A percentile compares a stretch with the other conserved stretches of the same genome.
These are phyloP conservation scores for Aspergillus piperis DNA, from an alignment of 2,329 filamentous ascomycete genomes.

Conservation along the genomic window DNA sequence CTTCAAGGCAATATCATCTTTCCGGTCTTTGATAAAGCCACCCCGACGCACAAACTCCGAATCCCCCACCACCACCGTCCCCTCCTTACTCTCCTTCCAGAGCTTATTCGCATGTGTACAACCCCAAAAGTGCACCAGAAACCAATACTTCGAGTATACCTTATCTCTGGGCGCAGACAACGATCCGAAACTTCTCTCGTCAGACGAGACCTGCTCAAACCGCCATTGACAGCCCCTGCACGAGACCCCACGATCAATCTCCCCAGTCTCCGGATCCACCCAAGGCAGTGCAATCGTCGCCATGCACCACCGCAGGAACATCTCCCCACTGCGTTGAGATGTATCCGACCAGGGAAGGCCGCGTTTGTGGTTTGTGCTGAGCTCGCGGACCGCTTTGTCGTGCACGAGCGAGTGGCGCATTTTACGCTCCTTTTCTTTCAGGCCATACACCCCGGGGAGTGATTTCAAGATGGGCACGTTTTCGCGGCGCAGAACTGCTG, in stretches of 20 bases:
- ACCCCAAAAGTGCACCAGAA: not conserved
- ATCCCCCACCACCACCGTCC: no score
- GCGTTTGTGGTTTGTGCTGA: no score
- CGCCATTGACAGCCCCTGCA: not conserved
- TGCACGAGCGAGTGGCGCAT: no score
- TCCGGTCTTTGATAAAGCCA: no score
- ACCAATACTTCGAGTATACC: not conserved
- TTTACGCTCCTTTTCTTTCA: constrained; percentile 13
- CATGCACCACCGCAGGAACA: constrained; percentile 5
- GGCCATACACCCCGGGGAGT: no score
- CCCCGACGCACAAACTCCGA: no score
- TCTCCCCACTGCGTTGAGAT: no score
- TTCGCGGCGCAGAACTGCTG: no score
- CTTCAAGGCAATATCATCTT: no score
- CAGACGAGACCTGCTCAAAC: not conserved
- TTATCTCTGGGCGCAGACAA: not conserved
- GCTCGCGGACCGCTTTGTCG: constrained; percentile 6
- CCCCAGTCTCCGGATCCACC: constrained; percentile 15
- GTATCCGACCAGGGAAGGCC: no score
- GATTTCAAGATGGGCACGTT: no score
- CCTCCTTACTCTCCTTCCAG: not conserved
- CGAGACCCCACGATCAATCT: not conserved
- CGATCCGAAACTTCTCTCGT: not conserved
- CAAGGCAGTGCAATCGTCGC: constrained; percentile 21
- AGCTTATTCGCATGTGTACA: not conserved